These are phyloP conservation scores for Spathaspora sp. DNA, from an alignment of 1,139 yeast genomes.

Conservation along the genomic window DNA sequence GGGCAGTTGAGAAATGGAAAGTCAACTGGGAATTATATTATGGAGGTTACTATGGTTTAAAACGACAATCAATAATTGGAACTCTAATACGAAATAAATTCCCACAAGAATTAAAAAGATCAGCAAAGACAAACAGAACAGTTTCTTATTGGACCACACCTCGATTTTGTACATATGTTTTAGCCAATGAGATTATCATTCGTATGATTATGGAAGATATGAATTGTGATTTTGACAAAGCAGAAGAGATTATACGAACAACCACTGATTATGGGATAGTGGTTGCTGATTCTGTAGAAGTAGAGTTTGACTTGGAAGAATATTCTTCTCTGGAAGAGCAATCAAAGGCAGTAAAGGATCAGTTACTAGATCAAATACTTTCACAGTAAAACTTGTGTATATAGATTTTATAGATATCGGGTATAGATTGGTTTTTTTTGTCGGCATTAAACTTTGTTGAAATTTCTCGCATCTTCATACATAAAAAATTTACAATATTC, in stretches of 20 bases:
- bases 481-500: not conserved
- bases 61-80: slow-evolving; percentile 54
- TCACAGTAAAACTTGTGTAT: not conserved
- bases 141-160: slow-evolving; percentile 61
- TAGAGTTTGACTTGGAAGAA: slow-evolving; percentile 28
- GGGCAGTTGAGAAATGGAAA: slow-evolving; percentile 46
- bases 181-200: slow-evolving; percentile 63
- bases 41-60: slow-evolving; percentile 65
- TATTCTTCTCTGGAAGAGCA: not conserved
- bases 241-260: slow-evolving; percentile 43
- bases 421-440: not conserved
- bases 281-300: slow-evolving; percentile 40
- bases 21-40: slow-evolving; percentile 47
- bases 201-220: slow-evolving; percentile 52
- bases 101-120: slow-evolving; percentile 21
- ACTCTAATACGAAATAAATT: slow-evolving; percentile 29
- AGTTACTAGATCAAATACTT: not conserved
- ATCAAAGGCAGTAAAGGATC: not conserved
- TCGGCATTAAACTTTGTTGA: not conserved
- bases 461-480: not conserved
- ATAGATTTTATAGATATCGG: not conserved
- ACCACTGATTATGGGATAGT: slow-evolving; percentile 59
- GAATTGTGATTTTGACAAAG: slow-evolving; percentile 26
- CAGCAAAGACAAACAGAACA: slow-evolving; percentile 36
- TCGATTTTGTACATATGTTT: slow-evolving; percentile 55